A percentile compares a stretch with the other conserved stretches of the same genome.
Evolutionary conservation across 495 filamentous ascomycete genomes (phyloP).

Genomic region (Diplogelasinospora grovesii): DNA sequence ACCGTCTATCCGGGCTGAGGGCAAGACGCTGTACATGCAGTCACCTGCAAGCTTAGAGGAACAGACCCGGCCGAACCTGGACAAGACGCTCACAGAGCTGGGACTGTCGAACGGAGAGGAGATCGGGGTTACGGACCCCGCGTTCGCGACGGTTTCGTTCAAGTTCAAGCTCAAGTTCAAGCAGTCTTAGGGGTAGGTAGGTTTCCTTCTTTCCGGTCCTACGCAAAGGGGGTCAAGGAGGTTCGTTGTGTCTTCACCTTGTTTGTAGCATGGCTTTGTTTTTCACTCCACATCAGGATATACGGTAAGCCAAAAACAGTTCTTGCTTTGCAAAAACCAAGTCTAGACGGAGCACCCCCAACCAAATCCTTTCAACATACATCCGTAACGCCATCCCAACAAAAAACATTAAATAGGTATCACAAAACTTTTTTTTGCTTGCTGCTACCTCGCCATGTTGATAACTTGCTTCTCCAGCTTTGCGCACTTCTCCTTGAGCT

Average conservation of each 20-base stretch:
- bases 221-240: too few relatives aligned
- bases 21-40: conserved; percentile 83
- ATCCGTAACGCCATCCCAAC: too few relatives aligned
- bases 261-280: too few relatives aligned
- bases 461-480: conserved; percentile 38
- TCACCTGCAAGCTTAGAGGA: conserved; percentile 72
- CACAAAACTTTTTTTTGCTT: too few relatives aligned
- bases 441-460: conserved; percentile 38
- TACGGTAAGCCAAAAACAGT: too few relatives aligned
- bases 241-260: too few relatives aligned
- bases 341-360: conserved; percentile 11
- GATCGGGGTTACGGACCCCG: conserved; percentile 76
- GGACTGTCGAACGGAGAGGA: conserved; percentile 42
- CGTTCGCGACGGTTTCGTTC: conserved; percentile 66
- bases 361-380: neutral
- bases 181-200: conserved; percentile 1
- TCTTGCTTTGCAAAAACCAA: too few relatives aligned
- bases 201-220: too few relatives aligned
- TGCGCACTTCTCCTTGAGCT: conserved; percentile 68
- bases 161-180: conserved; percentile 54
- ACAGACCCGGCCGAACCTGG: conserved; percentile 74
- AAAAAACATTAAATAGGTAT: too few relatives aligned
- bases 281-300: too few relatives aligned
- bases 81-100: conserved; percentile 56
- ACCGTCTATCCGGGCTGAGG: conserved; percentile 75